These are phyloP conservation scores for Fraxinus nigra DNA, from an alignment of 305 asterid genomes.

Conservation along the genomic window DNA sequence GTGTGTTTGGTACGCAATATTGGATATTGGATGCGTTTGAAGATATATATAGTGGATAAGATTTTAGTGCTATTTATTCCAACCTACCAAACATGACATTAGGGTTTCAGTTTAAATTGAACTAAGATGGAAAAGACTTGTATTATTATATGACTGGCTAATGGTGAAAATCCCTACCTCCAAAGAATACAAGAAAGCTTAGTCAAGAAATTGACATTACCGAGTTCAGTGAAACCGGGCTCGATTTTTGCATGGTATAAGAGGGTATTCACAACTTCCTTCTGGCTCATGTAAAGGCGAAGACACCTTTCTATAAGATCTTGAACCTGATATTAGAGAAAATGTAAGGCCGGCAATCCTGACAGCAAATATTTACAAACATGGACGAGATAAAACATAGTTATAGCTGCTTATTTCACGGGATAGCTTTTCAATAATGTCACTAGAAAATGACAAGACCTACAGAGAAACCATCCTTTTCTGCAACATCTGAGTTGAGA, in stretches of 20 bases:
- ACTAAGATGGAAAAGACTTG: neutral
- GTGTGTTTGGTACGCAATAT: neutral
- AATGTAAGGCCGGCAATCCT: neutral
- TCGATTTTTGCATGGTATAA: conserved; percentile 74
- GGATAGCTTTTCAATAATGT: neutral
- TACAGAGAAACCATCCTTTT: neutral
- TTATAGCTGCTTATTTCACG: neutral
- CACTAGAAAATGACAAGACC: neutral
- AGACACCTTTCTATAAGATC: conserved; percentile 90
- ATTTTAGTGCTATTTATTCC: neutral
- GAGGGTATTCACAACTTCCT: conserved; percentile 67
- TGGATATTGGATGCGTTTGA: neutral
- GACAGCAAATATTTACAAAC: neutral
- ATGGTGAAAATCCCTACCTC: neutral
- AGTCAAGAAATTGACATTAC: conserved; percentile 35
- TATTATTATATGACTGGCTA: neutral
- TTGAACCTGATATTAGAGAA: conserved; percentile 58
- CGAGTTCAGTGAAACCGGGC: conserved; percentile 84
- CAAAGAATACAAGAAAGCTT: neutral
- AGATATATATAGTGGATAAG: neutral
- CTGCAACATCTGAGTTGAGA: neutral
- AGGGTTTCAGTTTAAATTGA: neutral
- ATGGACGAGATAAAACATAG: neutral
- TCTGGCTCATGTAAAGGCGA: conserved; percentile 85
- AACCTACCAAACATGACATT: neutral